Conservation (phyloP, 2,329 filamentous ascomycete genomes). For the Cercospora berteroae region DNA sequence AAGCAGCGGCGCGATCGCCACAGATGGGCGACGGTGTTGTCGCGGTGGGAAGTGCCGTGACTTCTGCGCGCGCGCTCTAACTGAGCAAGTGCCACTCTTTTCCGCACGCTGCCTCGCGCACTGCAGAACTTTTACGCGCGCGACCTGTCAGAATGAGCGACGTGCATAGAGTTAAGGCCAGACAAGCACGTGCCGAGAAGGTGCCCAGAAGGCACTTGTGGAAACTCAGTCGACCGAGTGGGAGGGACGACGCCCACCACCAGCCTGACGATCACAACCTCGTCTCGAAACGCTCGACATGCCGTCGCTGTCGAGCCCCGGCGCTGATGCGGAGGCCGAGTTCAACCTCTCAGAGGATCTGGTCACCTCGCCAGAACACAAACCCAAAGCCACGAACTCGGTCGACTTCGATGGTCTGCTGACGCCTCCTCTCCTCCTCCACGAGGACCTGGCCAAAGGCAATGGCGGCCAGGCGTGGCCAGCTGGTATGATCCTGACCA, state of each 20-base stretch:
- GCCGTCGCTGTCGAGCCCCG: neutral
- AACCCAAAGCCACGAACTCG: constrained; percentile 51
- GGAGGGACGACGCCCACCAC: neutral
- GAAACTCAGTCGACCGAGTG: neutral
- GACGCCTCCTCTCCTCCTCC: constrained; percentile 65
- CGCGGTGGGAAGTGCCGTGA: neutral
- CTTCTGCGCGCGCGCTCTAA: neutral
- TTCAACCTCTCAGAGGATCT: constrained; percentile 55
- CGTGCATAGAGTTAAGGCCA: neutral
- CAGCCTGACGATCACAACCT: neutral
- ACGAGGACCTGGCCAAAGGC: constrained; percentile 81
- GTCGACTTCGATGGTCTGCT: constrained; percentile 73
- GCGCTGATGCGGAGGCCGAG: constrained; percentile 4
- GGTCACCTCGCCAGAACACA: constrained; percentile 54
- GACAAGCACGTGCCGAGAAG: constrained; percentile 4
- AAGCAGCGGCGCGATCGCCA: neutral
- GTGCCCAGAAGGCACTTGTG: constrained; percentile 1
- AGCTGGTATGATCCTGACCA: constrained; percentile 81
- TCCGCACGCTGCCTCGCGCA: neutral
- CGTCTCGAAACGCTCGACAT: neutral
- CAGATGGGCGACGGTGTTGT: neutral
- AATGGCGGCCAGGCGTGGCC: constrained; percentile 96
- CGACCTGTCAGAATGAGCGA: neutral
- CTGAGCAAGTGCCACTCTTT: neutral
- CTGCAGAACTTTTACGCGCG: neutral